Evolutionary conservation across 1,284 basidiomycete genomes (phyloP), one percentile per base, ranked within the genome.

Genomic region (Ceratobasidium sp.): DNA sequence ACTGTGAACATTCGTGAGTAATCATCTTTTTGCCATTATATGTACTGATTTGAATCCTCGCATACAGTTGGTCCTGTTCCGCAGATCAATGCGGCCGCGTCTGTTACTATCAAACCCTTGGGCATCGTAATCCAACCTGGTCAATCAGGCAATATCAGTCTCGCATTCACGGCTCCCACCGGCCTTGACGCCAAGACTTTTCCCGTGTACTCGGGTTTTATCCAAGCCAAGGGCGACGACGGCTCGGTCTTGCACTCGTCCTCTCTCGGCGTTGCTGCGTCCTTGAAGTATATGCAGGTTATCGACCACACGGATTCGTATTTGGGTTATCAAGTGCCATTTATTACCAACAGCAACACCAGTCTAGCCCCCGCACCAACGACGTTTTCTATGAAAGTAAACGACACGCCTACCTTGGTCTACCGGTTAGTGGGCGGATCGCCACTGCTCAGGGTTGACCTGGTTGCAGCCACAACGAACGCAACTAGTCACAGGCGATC

Each of bases 161-260:
- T 79, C 18, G 76, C 23, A 46, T 80, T 85, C 77, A 79, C 78
- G 0, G 79, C 85, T 0, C 89, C 88, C 0, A 76, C 76, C 0
- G 82, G 81, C 3, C 76, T 85, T 34, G 83, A 87, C 73, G 76
- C 82, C 0, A 78, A 81, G 12, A 82, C 83, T 2, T 84, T 85
- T 77, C 88, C 88, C 4, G 82, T 89, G 59, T 89, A 84, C 80
- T 86, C 86, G 48, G 88, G 88, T 3, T 88, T 85, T 81, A 85
- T 89, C 74, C 79, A 86, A 73, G 78, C 80, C 14, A 84, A 81
- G 72, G 81, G 76, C 3, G 74, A 78, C 1, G 72, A 48, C 23
- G 74, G 73, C n/a, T 85, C 87, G 72, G 79, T 75, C 16, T 79
- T 81, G 58, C 85, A 87, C 65, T 85, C 86, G 21, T 80, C 85